Evolutionary conservation across 2,329 filamentous ascomycete species (phyloP).

Genomic region (Triangularia verruculosa): DNA sequence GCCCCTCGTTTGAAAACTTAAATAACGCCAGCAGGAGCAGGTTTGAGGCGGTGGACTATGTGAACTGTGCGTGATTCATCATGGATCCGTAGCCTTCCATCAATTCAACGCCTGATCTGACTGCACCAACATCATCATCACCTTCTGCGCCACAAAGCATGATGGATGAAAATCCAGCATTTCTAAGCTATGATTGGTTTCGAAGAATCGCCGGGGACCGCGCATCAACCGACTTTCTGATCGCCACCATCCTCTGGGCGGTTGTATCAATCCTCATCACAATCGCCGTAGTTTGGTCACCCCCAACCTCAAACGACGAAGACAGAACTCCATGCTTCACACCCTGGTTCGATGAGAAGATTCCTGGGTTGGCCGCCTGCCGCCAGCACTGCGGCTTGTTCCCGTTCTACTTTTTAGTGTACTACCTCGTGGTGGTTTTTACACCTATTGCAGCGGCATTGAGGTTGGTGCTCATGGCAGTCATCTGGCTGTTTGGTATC

Average conservation of each 20-base stretch:
- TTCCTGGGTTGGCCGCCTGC: background rate
- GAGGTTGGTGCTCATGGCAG: background rate
- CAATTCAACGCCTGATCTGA: too few relatives aligned
- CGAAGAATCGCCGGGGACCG: background rate
- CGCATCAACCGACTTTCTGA: background rate
- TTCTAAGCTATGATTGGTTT: background rate
- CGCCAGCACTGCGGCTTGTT: background rate
- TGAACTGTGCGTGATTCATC: too few relatives aligned
- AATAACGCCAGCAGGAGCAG: background rate
- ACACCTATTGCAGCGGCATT: too few relatives aligned
- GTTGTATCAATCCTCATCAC: background rate
- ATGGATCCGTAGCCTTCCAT: too few relatives aligned
- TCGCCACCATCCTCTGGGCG: background rate
- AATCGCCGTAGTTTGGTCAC: background rate
- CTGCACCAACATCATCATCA: too few relatives aligned
- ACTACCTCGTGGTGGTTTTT: too few relatives aligned
- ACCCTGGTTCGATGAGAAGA: too few relatives aligned
- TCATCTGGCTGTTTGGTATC: background rate
- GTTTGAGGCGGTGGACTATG: background rate
- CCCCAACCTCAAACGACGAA: background rate
- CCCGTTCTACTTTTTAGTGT: background rate
- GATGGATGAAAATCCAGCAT: too few relatives aligned
- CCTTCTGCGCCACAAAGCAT: too few relatives aligned
- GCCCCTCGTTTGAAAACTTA: background rate
- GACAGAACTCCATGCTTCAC: background rate